phyloP scores from a whole-genome alignment of 352 stramenopile species.

The Phytophthora lateralis region DNA sequence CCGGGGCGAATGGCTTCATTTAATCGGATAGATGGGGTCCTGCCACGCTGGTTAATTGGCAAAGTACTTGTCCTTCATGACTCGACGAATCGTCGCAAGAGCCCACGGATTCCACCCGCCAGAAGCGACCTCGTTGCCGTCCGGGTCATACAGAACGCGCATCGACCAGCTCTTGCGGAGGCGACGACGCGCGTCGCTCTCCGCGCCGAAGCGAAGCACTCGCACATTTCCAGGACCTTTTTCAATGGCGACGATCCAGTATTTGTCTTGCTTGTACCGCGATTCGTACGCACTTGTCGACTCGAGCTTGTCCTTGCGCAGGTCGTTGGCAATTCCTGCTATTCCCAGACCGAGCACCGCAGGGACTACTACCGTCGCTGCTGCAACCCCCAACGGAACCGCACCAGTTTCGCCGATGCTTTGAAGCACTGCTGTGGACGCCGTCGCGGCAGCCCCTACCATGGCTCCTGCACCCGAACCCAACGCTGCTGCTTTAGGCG shows the following conservation, averaged over 20 bases:
- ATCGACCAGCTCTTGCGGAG: no score
- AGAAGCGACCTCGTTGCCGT: constrained; percentile 14
- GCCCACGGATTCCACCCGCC: constrained; percentile 21
- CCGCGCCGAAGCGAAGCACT: no score
- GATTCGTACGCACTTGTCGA: no score
- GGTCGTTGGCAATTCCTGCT: no score
- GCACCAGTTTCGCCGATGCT: constrained; percentile 39
- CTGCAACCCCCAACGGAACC: constrained; percentile 5
- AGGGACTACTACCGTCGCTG: constrained; percentile 3
- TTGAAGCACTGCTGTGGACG: constrained; percentile 37
- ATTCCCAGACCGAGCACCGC: not conserved
- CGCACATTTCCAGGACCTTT: no score
- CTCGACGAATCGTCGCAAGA: constrained; percentile 24
- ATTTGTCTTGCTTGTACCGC: no score
- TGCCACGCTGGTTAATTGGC: not conserved
- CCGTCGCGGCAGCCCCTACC: constrained; percentile 13
- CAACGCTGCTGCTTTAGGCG: no score
- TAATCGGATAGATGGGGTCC: not conserved
- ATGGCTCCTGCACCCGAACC: constrained; percentile 3
- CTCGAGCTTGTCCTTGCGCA: no score
- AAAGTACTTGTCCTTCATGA: constrained; percentile 26
- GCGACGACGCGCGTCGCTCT: no score
- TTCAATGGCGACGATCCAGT: no score
- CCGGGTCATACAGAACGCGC: no score
- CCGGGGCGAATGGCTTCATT: not conserved